Evolutionary conservation across 768 basidiomycete species (phyloP), one percentile per base, ranked within the genome.

Genomic region (Clitopilus hobsonii): DNA sequence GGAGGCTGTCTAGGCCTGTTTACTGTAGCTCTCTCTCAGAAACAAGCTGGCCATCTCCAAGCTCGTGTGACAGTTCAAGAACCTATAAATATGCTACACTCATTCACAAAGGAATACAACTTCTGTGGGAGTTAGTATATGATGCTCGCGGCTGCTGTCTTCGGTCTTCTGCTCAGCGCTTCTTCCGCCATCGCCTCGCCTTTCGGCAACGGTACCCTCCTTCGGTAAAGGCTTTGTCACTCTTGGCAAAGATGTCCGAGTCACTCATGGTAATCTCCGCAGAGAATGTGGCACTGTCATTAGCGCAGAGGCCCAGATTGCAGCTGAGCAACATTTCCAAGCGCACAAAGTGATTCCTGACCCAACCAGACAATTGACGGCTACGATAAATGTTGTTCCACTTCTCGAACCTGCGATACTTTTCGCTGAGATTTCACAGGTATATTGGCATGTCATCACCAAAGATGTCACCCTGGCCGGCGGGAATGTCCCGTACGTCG

Each of bases 401-500:
- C 2, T 20, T 3, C 2, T n/a, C n/a, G n/a, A n/a, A n/a, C n/a
- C n/a, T n/a, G n/a, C n/a, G 13, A 49, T 49, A 14, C 8, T 18
- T 10, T 10, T 16, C 10, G 16, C n/a, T n/a, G n/a, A n/a, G n/a
- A n/a, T n/a, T 26, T 13, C 14, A 5, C 27, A 57, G 45, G 56
- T 64, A 24, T 52, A 58, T 45, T 63, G 71, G 60, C 72, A 76
- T 61, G 72, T 75, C 51, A 56, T 78, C 47, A 62, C 63, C 61
- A 56, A 59, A 28, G 60, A 72, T 54, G 55, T 51, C 1, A 70
- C 69, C 25, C 22, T 64, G 1, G 53, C 62, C 20, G 76, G 76
- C 32, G 80, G 79, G 22, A 67, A 74, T 53, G 57, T 80, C 36
- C 68, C 76, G 76, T 78, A 60, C 49, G 73, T 61, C 10, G 5